These are phyloP conservation scores for Calonectria pseudoreteaudii DNA, from an alignment of 2,329 filamentous ascomycete species.

Conservation along the genomic window DNA sequence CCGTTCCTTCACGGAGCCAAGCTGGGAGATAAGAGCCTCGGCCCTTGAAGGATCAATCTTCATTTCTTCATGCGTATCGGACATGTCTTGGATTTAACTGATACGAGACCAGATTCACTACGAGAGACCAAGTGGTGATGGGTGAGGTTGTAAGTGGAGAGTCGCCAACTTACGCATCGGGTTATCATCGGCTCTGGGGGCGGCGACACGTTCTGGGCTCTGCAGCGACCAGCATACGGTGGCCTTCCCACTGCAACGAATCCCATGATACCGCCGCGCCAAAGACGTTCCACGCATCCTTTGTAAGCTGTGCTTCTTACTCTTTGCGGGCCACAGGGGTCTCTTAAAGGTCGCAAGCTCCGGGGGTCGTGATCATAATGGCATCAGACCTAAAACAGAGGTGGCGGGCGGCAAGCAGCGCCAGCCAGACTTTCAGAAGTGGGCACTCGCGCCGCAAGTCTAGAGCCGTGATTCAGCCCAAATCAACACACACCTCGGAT, in stretches of 20 bases:
- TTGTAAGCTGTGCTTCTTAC: neutral
- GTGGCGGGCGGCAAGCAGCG: constrained; percentile 61
- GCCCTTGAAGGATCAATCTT: constrained; percentile 72
- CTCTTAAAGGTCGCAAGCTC: neutral
- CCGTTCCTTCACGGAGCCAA: constrained; percentile 69
- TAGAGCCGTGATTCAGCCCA: constrained; percentile 56
- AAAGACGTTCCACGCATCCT: constrained; percentile 1
- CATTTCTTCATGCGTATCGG: constrained; percentile 62
- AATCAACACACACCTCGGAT: constrained; percentile 76
- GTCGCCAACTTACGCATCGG: constrained; percentile 37
- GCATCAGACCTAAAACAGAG: constrained; percentile 45
- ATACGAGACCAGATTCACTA: neutral
- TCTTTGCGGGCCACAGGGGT: too few relatives aligned
- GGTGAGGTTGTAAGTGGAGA: constrained; percentile 42
- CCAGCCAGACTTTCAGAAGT: constrained; percentile 51
- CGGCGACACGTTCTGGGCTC: neutral
- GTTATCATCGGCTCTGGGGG: constrained; percentile 48
- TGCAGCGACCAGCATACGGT: constrained; percentile 10
- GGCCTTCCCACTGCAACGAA: constrained; percentile 22
- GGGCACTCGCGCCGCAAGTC: constrained; percentile 56
- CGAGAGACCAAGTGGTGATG: constrained; percentile 15
- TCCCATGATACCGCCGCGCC: neutral
- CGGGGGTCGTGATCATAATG: constrained; percentile 35
- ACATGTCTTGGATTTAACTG: constrained; percentile 51
- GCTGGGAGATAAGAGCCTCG: constrained; percentile 70